Evolutionary conservation across 2,329 filamentous ascomycete genomes (phyloP).

Genomic region (Immersiporthe knoxdaviesiana): DNA sequence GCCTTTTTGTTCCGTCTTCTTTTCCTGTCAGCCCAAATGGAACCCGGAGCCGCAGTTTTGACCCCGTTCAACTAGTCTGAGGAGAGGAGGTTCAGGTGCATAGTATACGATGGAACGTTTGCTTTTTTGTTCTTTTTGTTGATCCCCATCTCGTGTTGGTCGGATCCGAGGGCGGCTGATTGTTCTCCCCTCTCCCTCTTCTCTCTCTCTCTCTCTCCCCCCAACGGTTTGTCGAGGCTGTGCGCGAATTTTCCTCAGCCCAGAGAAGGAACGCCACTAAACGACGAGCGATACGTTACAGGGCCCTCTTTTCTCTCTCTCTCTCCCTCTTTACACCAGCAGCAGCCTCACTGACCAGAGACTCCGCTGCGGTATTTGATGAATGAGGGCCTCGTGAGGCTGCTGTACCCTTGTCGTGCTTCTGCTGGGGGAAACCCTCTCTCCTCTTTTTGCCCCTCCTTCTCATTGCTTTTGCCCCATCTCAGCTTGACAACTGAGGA

Average conservation of each 20-base stretch:
- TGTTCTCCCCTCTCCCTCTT: conserved; percentile 4
- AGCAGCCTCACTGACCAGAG: background rate
- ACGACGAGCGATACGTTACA: background rate
- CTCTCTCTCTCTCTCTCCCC: background rate
- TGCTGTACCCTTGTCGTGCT: background rate
- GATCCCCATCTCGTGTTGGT: conserved; percentile 21
- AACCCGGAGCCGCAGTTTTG: background rate
- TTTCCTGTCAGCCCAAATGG: background rate
- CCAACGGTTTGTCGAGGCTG: background rate
- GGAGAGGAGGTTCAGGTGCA: too few relatives aligned
- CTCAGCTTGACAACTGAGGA: background rate
- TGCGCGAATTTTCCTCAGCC: conserved; percentile 1
- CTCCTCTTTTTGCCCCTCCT: background rate
- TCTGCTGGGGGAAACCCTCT: background rate
- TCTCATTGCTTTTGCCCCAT: background rate
- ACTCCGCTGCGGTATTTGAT: background rate
- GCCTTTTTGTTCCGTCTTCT: conserved; percentile 1
- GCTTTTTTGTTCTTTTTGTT: conserved; percentile 2
- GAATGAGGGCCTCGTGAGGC: conserved; percentile 1
- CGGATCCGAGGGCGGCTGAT: conserved; percentile 12
- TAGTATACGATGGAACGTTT: background rate
- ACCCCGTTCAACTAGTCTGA: background rate
- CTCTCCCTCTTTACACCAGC: too few relatives aligned
- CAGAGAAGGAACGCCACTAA: background rate
- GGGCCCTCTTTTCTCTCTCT: too few relatives aligned